Base-by-base conservation (phyloP, 176 grass and related monocot genomes). In the Carex kokanica region DNA sequence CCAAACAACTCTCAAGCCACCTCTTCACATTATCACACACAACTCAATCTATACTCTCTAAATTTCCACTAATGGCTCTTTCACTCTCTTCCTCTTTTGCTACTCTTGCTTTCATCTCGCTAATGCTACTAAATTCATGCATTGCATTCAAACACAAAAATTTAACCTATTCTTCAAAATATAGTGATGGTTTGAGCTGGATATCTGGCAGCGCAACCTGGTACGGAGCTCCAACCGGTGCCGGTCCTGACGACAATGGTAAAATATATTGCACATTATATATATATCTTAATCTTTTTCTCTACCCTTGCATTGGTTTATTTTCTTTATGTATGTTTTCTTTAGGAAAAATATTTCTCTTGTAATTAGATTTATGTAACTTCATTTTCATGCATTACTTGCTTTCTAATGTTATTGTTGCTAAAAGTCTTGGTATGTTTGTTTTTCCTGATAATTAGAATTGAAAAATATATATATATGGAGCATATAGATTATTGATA, bases 181-280 rank as follows among this genome's bases (percentile, higher is more conserved):
- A 72, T 62, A 52, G 74, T 23, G 79, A 85, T 84, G 81, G 58
- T 59, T 81, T 81, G 17, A 81, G 68, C 27, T 98, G 95, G 95
- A 34, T 63, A 38, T 7, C 53, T 21, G 95, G 85, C 49, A 88
- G 90, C 27, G 95, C 92, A 2, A 98, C 95, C 10, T 98, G 95
- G 95, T 98, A 98, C 25, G 95, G 95, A 40, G 88, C 88, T 78
- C 92, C 95, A 24, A 89, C 86, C 38, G 92, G 95, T 61, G 92
- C 92, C 56, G 95, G 95, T 61, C 93, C 90, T 24, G 89, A 93
- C 62, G 95, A 94, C 83, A 98, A 90, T 66, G 92, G 89, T 97
- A 61, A 58, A 82, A 17, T 11, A 47, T 5, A 60, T 3, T 43
- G 20, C 36, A 71, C 60, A 13, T 38, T 38, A 38, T 1, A 11